Conservation (phyloP, 2,329 filamentous ascomycete genomes). For the Basipetospora chlamydospora region DNA sequence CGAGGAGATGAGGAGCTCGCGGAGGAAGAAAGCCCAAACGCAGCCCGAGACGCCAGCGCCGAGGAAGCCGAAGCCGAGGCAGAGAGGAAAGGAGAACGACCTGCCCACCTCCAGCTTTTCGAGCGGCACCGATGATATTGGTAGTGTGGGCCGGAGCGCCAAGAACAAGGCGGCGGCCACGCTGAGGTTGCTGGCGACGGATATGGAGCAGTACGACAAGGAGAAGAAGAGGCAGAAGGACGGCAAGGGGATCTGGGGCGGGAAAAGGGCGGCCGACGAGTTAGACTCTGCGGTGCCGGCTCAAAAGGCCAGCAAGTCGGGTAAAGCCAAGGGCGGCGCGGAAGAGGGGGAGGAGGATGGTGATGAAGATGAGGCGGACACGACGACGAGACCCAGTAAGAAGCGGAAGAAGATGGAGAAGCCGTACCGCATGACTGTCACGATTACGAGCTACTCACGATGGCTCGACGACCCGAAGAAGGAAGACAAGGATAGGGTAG, state of each 20-base stretch:
- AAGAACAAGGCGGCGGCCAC: constrained; percentile 72
- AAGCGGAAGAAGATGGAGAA: constrained; percentile 30
- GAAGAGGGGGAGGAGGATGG: constrained; percentile 29
- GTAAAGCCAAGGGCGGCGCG: constrained; percentile 20
- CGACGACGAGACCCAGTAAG: constrained; percentile 46
- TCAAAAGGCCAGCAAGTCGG: constrained; percentile 14
- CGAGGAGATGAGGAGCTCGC: background rate
- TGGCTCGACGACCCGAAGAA: constrained; percentile 63
- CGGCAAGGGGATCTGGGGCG: constrained; percentile 39
- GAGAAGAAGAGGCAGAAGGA: constrained; percentile 63
- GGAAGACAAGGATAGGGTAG: constrained; percentile 69
- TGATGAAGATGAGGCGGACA: constrained; percentile 36
- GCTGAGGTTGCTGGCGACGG: constrained; percentile 62
- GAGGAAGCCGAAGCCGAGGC: too few species aligned
- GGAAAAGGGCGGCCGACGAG: constrained; percentile 45
- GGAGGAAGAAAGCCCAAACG: background rate
- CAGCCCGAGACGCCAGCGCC: too few species aligned
- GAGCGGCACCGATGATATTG: constrained; percentile 57
- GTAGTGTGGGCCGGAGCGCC: constrained; percentile 52
- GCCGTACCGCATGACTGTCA: constrained; percentile 47
- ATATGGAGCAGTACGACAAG: constrained; percentile 84
- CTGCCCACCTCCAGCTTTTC: constrained; percentile 52
- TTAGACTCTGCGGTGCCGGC: constrained; percentile 29
- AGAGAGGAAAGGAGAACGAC: constrained; percentile 72
- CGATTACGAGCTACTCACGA: constrained; percentile 70